These are phyloP conservation scores for Xylaria arbuscula DNA, from an alignment of 2,329 filamentous ascomycete genomes.

Conservation along the genomic window DNA sequence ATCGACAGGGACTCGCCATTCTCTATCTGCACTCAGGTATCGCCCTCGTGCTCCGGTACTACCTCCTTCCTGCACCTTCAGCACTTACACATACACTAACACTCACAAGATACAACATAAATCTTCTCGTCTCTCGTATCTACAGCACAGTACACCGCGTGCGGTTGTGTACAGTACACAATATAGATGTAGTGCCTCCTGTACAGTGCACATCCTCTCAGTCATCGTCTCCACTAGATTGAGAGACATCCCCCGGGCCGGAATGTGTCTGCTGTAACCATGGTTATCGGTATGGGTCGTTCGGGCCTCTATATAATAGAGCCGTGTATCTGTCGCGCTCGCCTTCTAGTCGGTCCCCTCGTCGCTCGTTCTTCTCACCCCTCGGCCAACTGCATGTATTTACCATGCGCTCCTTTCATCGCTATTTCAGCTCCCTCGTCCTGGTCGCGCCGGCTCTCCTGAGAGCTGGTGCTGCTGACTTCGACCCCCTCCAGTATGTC, in stretches of 20 bases:
- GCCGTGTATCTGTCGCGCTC: conserved; percentile 18
- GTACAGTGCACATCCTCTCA: conserved; percentile 6
- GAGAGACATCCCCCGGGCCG: conserved; percentile 32
- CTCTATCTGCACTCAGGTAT: conserved; percentile 7
- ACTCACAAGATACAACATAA: neutral
- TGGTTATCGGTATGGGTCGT: conserved; percentile 21
- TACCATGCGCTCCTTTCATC: conserved; percentile 41
- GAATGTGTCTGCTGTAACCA: conserved; percentile 26
- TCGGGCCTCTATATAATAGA: conserved; percentile 33
- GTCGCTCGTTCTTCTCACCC: conserved; percentile 12
- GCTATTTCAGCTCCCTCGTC: conserved; percentile 36
- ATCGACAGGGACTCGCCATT: conserved; percentile 31
- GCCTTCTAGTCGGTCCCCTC: neutral
- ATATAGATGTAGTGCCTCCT: neutral
- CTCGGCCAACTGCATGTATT: conserved; percentile 22
- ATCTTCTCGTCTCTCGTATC: neutral
- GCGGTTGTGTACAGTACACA: neutral
- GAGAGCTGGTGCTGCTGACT: conserved; percentile 38
- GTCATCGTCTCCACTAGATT: conserved; percentile 24
- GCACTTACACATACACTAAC: neutral
- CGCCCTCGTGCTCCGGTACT: neutral
- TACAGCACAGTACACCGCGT: neutral
- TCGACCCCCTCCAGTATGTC: conserved; percentile 57
- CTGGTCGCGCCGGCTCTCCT: conserved; percentile 35
- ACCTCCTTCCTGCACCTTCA: conserved; percentile 21